Evolutionary conservation across 352 stramenopile species (phyloP), one percentile per base, ranked within the genome.

Genomic region (Pythium plurisporium): DNA sequence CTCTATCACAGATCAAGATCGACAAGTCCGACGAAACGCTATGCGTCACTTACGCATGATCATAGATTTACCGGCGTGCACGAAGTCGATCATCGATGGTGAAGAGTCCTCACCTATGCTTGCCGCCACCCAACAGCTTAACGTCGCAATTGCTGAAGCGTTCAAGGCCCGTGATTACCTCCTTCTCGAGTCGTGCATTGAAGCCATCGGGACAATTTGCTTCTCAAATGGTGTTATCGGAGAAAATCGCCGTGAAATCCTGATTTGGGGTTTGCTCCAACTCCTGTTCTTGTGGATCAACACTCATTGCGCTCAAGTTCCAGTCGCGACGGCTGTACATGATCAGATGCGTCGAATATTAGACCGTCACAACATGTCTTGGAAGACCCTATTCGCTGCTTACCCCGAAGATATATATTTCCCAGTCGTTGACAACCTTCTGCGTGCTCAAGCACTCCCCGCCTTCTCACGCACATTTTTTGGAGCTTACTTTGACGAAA

Each of bases 371-470:
- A 41, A 55, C 10, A 23, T 66, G 8, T 74, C 70, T 9, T 76
- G 67, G 67, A 63, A 62, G 37, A 31, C 60, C 27, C 41, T 79
- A 0, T 72, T 61, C 19, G 17, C 52, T 7, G 53, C 72, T 14
- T 66, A 56, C 36, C 70, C 70, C 2, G 64, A 72, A 31, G 58
- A 69, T 6, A 41, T 76, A 2, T 74, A 79, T 26, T 70, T 67
- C 46, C 53, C 61, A 9, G 45, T 79, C 36, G 49, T 79, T n/a
- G 54, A 76, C 23, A 48, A 46, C 7, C 55, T 79, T 11, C 40
- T 79, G 8, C 54, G 55, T 5, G 17, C 61, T 22, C 33, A 31
- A 22, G 41, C 45, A 15, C 22, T 79, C 4, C 37, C 36, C 5
- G 27, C 43, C 1, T 79, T 79, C 45, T 45, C 72, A n/a, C 20